Evolutionary conservation across 192 early-diverging fungal genomes (phyloP), one percentile per base, ranked within the genome.

Genomic region (Endogone sp.): DNA sequence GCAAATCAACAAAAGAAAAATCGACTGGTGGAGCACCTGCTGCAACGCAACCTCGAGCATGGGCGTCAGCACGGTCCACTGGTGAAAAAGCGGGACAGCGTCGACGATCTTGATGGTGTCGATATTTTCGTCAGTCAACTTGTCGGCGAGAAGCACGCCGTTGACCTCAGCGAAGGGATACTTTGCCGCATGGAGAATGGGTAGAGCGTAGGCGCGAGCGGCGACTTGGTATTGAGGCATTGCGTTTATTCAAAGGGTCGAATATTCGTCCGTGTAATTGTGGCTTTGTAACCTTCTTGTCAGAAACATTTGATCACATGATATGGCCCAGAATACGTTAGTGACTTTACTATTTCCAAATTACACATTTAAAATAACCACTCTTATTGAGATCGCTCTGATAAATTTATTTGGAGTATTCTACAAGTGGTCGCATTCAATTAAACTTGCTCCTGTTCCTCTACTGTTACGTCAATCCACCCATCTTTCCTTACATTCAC

Each of bases 21-120:
- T 55, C 24, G 22, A 24, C 31, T 54, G 31, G n/a, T 37, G 54
- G 24, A 61, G 37, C 80, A 89, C 91, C 84, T 93, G 92, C 62
- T 93, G 89, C 66, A 95, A 76, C 28, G 94, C 93, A 4, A 92
- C 83, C 75, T 95, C 92, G 11, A 92, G 81, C 87, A 94, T 91
- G 59, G 94, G 91, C 0, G 93, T 84, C 68, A 94, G 79, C 20
- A 86, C 85, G 29, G 83, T 82, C 86, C 91, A 90, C 67, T 89
- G 86, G 82, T 97, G 95, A 64, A 92, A 86, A 21, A 94, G 81
- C 56, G 95, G 94, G 25, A 97, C 74, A 37, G 90, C 93, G 37
- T 49, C 37, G 37, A 49, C 37, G 76, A 92, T 91, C 49, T 79
- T 75, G 4, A 89, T 72, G n/a, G 65, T 73, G 23, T 79, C 67